Base-by-base conservation (phyloP, 768 basidiomycete species). In the Calocybe indica region DNA sequence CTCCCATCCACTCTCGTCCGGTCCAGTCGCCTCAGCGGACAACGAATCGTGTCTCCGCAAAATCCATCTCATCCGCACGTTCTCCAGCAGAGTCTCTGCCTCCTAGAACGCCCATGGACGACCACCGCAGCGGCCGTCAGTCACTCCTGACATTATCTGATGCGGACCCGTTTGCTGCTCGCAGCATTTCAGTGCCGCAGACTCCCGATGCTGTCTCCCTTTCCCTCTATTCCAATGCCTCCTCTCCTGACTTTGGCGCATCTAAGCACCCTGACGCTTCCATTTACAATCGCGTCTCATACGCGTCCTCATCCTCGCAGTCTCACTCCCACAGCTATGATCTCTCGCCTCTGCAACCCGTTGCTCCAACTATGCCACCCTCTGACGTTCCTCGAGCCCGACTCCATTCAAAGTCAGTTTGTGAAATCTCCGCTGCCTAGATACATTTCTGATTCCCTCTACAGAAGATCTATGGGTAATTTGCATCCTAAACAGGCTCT, bases 101-200 rank as follows among this genome's bases (percentile, higher is more conserved):
- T 49, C 79, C 80, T 6, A 62, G 63, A 37, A 82, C 81, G 3
- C 82, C 83, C 5, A 62, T 69, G 12, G 82, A 84, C 55, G 66
- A 64, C 45, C 72, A 62, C 22, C 58, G 58, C 45, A 59, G 66
- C 43, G 43, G 56, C 35, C 69, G 75, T 37, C 71, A 75, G 36
- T 84, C 84, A 2, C 63, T 85, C 47, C 58, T 85, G 45, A 82
- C 82, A 3, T 69, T 82, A 15, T 78, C 80, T 7, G 84, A 85
- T 55, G 49, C 68, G 6, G 83, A 85, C 65, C 83, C 83, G 5
- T 85, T 85, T 55, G 80, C 79, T 28, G 71, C 76, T 13, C 70
- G 71, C 38, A 68, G 70, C 37, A 67, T 77, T 33, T 54, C 66
- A 48, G 53, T 68, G 51, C 68, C 60, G 46, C 73, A 58, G 58